phyloP scores from a whole-genome alignment of 164 flowering plant genomes.

The Paratinospora sagittata region DNA sequence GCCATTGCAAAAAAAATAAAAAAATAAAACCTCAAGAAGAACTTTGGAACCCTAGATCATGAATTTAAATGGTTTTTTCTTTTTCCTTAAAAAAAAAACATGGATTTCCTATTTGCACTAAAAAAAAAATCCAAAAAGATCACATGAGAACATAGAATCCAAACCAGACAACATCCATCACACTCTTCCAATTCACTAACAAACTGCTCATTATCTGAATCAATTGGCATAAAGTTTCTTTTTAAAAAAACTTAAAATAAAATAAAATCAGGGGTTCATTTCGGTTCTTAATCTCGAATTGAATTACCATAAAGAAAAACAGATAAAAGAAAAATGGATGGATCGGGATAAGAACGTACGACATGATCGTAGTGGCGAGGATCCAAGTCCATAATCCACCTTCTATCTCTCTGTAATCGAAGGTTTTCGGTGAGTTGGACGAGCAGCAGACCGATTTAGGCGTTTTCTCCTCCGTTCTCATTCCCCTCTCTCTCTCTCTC shows the following conservation, averaged over 20 bases:
- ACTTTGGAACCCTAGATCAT: neutral
- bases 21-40: neutral
- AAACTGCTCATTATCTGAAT: too few species aligned
- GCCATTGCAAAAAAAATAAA: neutral
- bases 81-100: neutral
- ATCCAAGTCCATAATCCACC: constrained; percentile 50
- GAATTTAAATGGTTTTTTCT: too few species aligned
- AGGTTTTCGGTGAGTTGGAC: neutral
- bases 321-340: neutral
- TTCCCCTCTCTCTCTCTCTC: neutral
- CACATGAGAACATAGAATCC: neutral
- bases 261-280: too few species aligned
- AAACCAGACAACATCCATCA: neutral
- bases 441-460: neutral
- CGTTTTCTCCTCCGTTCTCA: neutral
- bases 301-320: neutral
- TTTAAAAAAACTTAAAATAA: neutral
- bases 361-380: constrained; percentile 27
- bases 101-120: neutral
- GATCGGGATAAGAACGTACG: constrained; percentile 9
- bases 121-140: neutral
- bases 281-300: too few species aligned
- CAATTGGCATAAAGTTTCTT: too few species aligned
- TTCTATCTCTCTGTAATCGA: neutral
- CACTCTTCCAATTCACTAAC: neutral